phyloP scores from a whole-genome alignment of 805 yeast species.

The Wickerhamomyces hampshirensis region DNA sequence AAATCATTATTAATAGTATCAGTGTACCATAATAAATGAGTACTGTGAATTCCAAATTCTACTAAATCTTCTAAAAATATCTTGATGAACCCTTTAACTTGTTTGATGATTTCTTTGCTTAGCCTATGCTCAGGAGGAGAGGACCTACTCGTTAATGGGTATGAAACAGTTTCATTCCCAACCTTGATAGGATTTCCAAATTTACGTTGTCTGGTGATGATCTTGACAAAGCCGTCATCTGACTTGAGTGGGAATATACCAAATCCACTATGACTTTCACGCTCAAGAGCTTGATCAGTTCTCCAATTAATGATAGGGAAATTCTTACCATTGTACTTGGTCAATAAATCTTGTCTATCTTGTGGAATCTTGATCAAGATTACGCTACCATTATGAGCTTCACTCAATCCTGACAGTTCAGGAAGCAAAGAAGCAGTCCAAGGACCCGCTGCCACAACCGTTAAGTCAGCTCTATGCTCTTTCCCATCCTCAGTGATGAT shows the following conservation, averaged over 20 bases:
- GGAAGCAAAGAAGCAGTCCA: slow-evolving; percentile 21
- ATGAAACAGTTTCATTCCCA: slow-evolving; percentile 24
- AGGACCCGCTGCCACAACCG: slow-evolving; percentile 21
- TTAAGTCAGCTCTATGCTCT: slow-evolving; percentile 15
- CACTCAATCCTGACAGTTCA: slow-evolving; percentile 30
- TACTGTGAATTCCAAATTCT: slow-evolving; percentile 14
- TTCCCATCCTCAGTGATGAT: slow-evolving; percentile 26
- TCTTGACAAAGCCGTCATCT: slow-evolving; percentile 31
- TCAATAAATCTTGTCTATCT: slow-evolving; percentile 28
- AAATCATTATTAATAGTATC: slow-evolving; percentile 31
- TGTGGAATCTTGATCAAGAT: slow-evolving; percentile 32
- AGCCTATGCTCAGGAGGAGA: slow-evolving; percentile 20
- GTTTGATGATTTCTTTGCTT: slow-evolving; percentile 24
- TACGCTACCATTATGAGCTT: slow-evolving; percentile 35
- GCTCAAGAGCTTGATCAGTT: slow-evolving; percentile 27
- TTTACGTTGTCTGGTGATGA: slow-evolving; percentile 32
- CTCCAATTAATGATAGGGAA: slow-evolving; percentile 35
- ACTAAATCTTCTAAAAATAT: slow-evolving; percentile 18
- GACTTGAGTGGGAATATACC: slow-evolving; percentile 30
- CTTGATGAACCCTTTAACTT: slow-evolving; percentile 18
- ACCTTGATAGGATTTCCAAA: slow-evolving; percentile 27
- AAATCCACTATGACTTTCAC: slow-evolving; percentile 27
- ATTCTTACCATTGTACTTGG: slow-evolving; percentile 28
- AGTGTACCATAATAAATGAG: slow-evolving; percentile 34
- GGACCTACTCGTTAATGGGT: slow-evolving; percentile 27